A percentile compares a stretch with the other conserved stretches of the same genome.
phyloP scores from a whole-genome alignment of 2,329 filamentous ascomycete species.

The Dichotomopilus funicola region DNA sequence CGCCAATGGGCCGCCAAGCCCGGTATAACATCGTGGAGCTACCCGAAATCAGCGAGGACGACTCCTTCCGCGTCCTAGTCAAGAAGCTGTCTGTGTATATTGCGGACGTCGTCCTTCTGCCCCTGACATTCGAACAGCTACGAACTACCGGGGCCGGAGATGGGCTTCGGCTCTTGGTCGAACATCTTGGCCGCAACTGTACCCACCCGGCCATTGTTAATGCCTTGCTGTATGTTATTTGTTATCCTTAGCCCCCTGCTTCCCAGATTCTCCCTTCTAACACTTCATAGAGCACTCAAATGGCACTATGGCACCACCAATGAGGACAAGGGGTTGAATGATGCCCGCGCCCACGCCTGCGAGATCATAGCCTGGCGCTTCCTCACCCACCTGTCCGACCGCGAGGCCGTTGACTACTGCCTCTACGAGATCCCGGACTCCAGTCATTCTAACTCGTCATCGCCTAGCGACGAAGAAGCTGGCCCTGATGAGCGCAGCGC shows the following conservation, averaged over 20 bases:
- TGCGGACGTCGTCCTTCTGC: conserved; percentile 51
- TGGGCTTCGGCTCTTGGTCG: conserved; percentile 52
- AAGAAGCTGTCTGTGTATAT: conserved; percentile 61
- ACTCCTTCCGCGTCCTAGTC: conserved; percentile 58
- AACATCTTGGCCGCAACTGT: conserved; percentile 56
- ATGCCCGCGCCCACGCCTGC: conserved; percentile 65
- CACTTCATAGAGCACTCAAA: conserved; percentile 54
- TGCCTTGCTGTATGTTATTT: conserved; percentile 59
- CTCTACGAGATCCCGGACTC: conserved; percentile 61
- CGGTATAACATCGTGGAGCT: conserved; percentile 28
- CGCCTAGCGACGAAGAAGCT: conserved; percentile 30
- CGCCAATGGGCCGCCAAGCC: conserved; percentile 26
- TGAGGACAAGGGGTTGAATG: conserved; percentile 59
- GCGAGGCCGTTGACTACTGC: conserved; percentile 67
- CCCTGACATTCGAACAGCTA: conserved; percentile 68
- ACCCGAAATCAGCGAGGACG: conserved; percentile 51
- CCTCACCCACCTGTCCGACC: conserved; percentile 61
- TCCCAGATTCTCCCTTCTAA: neutral
- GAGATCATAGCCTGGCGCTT: conserved; percentile 80
- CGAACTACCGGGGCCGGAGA: conserved; percentile 58
- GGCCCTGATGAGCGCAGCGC: conserved; percentile 39
- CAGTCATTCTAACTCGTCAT: conserved; percentile 23
- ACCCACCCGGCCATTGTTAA: conserved; percentile 66
- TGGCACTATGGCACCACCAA: conserved; percentile 63
- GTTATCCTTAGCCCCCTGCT: neutral